Conservation (phyloP, 306 rosid species). For the Parietaria judaica region DNA sequence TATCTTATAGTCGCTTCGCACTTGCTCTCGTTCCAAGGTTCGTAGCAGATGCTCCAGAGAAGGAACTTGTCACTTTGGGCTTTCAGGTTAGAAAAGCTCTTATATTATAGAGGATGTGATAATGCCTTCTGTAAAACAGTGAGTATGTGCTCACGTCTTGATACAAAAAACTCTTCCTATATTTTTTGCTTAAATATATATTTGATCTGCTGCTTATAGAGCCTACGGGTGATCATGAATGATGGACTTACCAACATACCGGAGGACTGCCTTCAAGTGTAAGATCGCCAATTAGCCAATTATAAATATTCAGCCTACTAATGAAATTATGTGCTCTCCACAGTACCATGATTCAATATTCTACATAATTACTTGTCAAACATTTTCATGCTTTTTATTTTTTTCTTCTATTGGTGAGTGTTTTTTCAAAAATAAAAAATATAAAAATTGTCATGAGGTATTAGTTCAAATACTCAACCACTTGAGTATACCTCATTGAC, state of each 20-base stretch:
- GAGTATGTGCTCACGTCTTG: not conserved
- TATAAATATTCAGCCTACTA: not conserved
- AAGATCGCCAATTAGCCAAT: slow-evolving; percentile 30
- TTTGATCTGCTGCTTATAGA: slow-evolving; percentile 32
- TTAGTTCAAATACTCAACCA: too few species aligned
- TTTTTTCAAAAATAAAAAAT: too few species aligned
- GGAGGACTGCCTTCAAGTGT: slow-evolving; percentile 81
- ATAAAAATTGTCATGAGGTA: too few species aligned
- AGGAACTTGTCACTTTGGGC: slow-evolving; percentile 88
- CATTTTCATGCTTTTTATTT: not conserved
- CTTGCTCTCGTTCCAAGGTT: slow-evolving; percentile 45
- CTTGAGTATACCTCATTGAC: too few species aligned
- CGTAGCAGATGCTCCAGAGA: slow-evolving; percentile 88
- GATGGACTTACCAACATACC: slow-evolving; percentile 90
- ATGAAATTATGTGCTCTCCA: not conserved
- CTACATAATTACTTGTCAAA: not conserved
- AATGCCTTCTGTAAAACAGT: not conserved
- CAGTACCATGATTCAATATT: not conserved
- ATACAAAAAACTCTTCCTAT: not conserved
- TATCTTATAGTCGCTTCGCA: slow-evolving; percentile 22
- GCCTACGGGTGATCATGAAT: slow-evolving; percentile 77
- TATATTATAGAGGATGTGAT: not conserved
- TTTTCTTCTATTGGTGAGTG: too few species aligned
- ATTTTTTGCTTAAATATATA: not conserved
- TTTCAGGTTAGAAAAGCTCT: slow-evolving; percentile 64